Evolutionary conservation across 345 rosid species (phyloP).

Genomic region (Eucalyptus lansdowneana): DNA sequence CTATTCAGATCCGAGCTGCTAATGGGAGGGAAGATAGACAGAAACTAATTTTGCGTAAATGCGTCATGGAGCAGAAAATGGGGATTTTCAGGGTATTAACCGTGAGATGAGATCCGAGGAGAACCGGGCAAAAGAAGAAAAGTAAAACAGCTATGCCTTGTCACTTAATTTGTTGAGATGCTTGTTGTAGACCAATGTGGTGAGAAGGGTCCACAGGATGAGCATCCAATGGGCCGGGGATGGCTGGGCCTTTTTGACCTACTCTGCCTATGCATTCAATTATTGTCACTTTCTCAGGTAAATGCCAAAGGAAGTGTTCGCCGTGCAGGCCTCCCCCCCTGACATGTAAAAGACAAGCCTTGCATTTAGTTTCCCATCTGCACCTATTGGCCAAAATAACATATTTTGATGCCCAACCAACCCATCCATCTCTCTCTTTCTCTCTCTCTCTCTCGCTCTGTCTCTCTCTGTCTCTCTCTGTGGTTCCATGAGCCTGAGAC

Average conservation of each 20-base stretch:
- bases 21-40: neutral
- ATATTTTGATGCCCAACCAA: neutral
- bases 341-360: neutral
- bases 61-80: neutral
- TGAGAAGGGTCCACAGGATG: neutral
- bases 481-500: neutral
- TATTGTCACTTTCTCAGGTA: neutral
- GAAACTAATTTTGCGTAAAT: neutral
- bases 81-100: neutral
- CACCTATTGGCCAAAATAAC: neutral
- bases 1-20: neutral
- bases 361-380: neutral
- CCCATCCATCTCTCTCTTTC: neutral
- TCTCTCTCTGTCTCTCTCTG: neutral
- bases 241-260: neutral
- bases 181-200: neutral
- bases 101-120: neutral
- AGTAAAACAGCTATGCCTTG: neutral
- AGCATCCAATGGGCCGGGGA: neutral
- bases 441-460: neutral
- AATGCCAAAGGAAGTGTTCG: neutral
- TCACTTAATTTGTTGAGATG: neutral
- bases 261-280: neutral
- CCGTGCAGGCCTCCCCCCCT: neutral
- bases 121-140: neutral